Base-by-base conservation (phyloP, 805 yeast genomes). In the Candida alai region DNA sequence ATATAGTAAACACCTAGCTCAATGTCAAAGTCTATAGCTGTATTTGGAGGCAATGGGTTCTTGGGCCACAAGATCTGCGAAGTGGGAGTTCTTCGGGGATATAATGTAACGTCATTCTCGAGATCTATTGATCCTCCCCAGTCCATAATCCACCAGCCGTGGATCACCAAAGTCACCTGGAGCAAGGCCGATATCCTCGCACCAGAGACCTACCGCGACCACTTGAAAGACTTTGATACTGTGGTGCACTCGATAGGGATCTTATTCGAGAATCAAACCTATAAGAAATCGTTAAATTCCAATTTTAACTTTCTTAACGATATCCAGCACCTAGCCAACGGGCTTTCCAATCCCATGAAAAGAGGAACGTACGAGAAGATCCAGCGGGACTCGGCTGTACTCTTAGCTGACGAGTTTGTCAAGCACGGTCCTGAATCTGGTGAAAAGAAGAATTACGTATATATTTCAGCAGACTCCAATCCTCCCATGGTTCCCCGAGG, bases 11-110 rank as follows among this genome's bases (percentile, higher is more conserved):
- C 8, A 17, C 31, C 22, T n/a, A 39, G 21, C 35, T 28, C 34
- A 22, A 32, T 45, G 35, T 27, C 40, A 6, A 56, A 44, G 50
- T 58, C 62, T 37, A 62, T 57, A 43, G 76, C 85, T 3, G 85
- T 88, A 0, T 76, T 88, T 49, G 97, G 97, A 12, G 96, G 97
- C 1, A 78, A 76, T 44, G 97, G 97, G 6, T 85, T 85, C 51
- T 56, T 89, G 39, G 88, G 95, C 9, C 55, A 57, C 34, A 63
- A 62, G 40, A 78, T 89, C 6, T 84, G 94, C 51, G 80, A 80
- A 51, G 68, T 70, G 2, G 94, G 83, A 0, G 56, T 84, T 1
- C 59, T 56, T 15, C 55, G 73, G 13, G 94, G 94, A 0, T 76
- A 68, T 54, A 54, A 70, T 8, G 95, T 88, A 4, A 68, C 79